Conservation (phyloP, 2,329 filamentous ascomycete species). For the Diaporthe aspalathi region DNA sequence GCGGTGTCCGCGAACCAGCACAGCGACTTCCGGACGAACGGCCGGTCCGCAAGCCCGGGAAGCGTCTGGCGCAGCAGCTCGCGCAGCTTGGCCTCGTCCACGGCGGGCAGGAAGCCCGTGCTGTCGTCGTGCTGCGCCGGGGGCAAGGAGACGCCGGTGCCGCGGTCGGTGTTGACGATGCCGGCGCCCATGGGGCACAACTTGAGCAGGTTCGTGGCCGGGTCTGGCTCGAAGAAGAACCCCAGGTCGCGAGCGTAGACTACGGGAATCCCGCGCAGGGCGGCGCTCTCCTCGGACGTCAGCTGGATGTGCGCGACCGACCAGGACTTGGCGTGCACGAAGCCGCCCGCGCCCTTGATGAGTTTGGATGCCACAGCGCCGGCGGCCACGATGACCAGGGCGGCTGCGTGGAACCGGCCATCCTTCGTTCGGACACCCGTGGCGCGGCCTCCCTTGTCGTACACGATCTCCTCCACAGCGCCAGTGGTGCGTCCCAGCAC, state of each 20-base stretch:
- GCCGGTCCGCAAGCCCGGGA: slow-evolving; percentile 63
- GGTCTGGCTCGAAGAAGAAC: slow-evolving; percentile 75
- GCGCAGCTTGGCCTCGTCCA: slow-evolving; percentile 65
- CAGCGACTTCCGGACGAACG: slow-evolving; percentile 66
- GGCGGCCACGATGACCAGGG: slow-evolving; percentile 61
- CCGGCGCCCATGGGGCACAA: slow-evolving; percentile 70
- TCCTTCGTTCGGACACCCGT: slow-evolving; percentile 45
- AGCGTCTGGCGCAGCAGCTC: slow-evolving; percentile 63
- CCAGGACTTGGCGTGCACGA: slow-evolving; percentile 68
- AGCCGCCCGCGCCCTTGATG: slow-evolving; percentile 59
- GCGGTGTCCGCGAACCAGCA: slow-evolving; percentile 74
- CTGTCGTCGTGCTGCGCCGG: slow-evolving; percentile 44
- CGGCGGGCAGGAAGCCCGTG: slow-evolving; percentile 61
- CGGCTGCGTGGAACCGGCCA: slow-evolving; percentile 46
- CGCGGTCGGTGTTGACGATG: slow-evolving; percentile 57
- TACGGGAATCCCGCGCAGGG: slow-evolving; percentile 68
- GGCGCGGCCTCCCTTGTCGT: slow-evolving; percentile 43
- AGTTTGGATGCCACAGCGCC: slow-evolving; percentile 62
- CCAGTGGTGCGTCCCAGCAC: slow-evolving; percentile 11
- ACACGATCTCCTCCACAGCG: slow-evolving; percentile 54
- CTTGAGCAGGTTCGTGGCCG: slow-evolving; percentile 67
- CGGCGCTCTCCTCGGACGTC: slow-evolving; percentile 63
- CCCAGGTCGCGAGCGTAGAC: slow-evolving; percentile 71
- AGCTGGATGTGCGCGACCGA: slow-evolving; percentile 70
- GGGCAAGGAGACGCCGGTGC: slow-evolving; percentile 54